Percentiles rank a stretch among this genome's conserved stretches.
These are phyloP conservation scores for Pseudohalonectria lignicola DNA, from an alignment of 2,329 filamentous ascomycete genomes.

Conservation along the genomic window DNA sequence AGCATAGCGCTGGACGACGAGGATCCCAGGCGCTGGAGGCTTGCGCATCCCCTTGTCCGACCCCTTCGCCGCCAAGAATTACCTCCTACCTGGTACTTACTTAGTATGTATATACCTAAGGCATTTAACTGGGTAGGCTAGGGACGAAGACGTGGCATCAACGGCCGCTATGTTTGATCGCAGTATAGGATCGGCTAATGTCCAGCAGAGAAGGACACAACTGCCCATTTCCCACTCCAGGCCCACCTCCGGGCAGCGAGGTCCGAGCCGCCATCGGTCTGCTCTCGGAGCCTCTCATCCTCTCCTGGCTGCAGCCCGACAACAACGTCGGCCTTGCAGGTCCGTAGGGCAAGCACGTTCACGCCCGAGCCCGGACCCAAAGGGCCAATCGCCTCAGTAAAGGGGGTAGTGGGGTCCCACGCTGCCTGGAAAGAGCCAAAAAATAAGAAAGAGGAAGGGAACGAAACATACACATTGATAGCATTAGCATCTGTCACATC, in stretches of 20 bases:
- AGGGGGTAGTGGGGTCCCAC: constrained; percentile 85
- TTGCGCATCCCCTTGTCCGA: no score
- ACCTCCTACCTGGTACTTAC: no score
- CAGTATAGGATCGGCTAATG: neutral
- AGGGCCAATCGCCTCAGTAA: constrained; percentile 73
- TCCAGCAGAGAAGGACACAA: constrained; percentile 74
- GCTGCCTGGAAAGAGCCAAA: constrained; percentile 36
- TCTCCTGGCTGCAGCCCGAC: constrained; percentile 71
- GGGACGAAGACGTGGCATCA: no score
- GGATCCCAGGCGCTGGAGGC: no score
- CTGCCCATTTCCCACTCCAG: constrained; percentile 93
- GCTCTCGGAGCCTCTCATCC: constrained; percentile 67
- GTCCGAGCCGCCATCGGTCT: constrained; percentile 61
- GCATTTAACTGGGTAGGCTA: no score
- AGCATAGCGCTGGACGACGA: no score
- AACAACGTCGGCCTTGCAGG: constrained; percentile 93
- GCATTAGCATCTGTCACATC: neutral
- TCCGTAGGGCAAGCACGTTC: constrained; percentile 77
- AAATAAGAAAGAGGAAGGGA: neutral
- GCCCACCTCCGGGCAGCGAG: constrained; percentile 72
- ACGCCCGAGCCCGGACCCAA: constrained; percentile 72
- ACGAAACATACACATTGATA: neutral
- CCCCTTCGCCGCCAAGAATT: no score
- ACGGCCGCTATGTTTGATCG: neutral
- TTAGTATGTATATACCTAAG: no score